A percentile compares a stretch with the other conserved stretches of the same genome.
These are phyloP conservation scores for Terfezia boudieri DNA, from an alignment of 495 filamentous ascomycete species.

Conservation along the genomic window DNA sequence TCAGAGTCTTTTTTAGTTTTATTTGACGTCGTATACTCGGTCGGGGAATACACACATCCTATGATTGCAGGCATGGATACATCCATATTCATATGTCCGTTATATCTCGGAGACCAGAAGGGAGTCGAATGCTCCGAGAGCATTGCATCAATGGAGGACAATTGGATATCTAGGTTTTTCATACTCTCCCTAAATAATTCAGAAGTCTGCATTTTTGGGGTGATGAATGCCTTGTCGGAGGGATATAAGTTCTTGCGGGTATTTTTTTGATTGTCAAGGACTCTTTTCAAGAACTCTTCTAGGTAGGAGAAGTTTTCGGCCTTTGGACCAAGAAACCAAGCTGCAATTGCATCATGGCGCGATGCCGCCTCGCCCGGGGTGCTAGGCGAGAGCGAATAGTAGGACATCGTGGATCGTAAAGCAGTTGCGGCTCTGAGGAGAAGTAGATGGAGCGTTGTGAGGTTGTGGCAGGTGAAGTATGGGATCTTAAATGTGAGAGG, in stretches of 20 bases:
- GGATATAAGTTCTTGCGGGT: slow-evolving; percentile 1
- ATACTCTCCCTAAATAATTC: slow-evolving; percentile 6
- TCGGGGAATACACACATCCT: not conserved
- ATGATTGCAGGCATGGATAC: slow-evolving; percentile 11
- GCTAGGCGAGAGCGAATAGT: too few relatives aligned
- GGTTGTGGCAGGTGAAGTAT: too few relatives aligned
- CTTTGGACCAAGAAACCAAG: slow-evolving; percentile 4
- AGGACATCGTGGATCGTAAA: too few relatives aligned
- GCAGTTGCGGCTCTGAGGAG: too few relatives aligned
- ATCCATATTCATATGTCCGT: slow-evolving; percentile 26
- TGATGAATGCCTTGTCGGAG: slow-evolving; percentile 2
- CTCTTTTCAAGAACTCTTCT: slow-evolving; percentile 1
- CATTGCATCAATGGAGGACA: too few relatives aligned
- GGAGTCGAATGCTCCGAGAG: slow-evolving; percentile 17
- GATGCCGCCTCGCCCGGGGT: too few relatives aligned
- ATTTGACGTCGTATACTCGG: not conserved
- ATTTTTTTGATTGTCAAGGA: not conserved
- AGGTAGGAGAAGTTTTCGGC: slow-evolving; percentile 3
- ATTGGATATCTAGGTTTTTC: slow-evolving; percentile 4
- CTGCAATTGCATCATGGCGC: not conserved
- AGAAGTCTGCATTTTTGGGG: slow-evolving; percentile 1
- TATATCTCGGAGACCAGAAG: slow-evolving; percentile 26
- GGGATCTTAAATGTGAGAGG: too few relatives aligned
- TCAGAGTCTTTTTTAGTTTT: slow-evolving; percentile 15
- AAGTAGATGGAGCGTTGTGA: too few relatives aligned